Evolutionary conservation across 1,284 basidiomycete species (phyloP).

Genomic region (Paramarasmius palmivorus): DNA sequence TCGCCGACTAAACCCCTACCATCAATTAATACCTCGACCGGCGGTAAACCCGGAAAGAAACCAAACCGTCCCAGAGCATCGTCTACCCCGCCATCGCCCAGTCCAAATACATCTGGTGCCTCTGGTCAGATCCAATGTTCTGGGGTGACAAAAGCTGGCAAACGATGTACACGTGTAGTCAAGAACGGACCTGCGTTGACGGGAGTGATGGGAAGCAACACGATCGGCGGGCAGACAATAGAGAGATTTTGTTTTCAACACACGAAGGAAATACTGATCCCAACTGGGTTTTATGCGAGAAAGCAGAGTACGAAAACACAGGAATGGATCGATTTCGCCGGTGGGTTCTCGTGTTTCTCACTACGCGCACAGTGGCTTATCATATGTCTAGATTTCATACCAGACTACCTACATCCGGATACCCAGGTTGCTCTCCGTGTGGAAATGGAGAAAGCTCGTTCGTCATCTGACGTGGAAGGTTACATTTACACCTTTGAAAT

Average conservation of each 20-base stretch:
- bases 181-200: conserved; percentile 47
- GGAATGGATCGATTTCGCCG: conserved; percentile 56
- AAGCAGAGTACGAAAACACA: conserved; percentile 31
- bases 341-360: conserved; percentile 30
- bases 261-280: conserved; percentile 49
- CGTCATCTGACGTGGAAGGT: conserved; percentile 59
- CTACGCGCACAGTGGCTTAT: conserved; percentile 5
- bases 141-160: conserved; percentile 65
- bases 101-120: conserved; percentile 20
- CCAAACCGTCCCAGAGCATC: conserved; percentile 18
- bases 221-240: conserved; percentile 35
- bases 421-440: conserved; percentile 63
- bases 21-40: conserved; percentile 5
- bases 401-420: conserved; percentile 58
- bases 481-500: conserved; percentile 83
- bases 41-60: not conserved
- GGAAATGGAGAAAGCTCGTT: conserved; percentile 71
- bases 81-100: conserved; percentile 22
- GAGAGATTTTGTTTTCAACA: conserved; percentile 71
- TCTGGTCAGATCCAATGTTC: conserved; percentile 50
- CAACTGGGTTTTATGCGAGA: conserved; percentile 58
- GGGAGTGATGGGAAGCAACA: conserved; percentile 22
- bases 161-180: conserved; percentile 61
- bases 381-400: conserved; percentile 60
- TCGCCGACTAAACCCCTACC: conserved; percentile 8